These are phyloP conservation scores for Takashimella tepidaria DNA, from an alignment of 1,284 basidiomycete genomes.

Conservation along the genomic window DNA sequence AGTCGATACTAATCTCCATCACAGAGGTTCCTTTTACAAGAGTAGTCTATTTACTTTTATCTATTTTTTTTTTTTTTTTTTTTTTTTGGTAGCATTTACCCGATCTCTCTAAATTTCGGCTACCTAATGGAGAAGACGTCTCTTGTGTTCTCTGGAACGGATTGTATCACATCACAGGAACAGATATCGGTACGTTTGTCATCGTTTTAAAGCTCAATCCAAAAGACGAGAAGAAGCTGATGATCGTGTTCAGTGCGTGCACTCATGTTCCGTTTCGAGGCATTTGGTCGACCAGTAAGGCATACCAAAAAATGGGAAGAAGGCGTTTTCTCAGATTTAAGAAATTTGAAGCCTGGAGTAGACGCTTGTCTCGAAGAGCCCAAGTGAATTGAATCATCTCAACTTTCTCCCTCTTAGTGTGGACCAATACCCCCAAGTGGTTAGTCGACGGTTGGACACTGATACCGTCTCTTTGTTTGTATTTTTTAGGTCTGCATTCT, in stretches of 20 bases:
- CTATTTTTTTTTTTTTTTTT: background rate
- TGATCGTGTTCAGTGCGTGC: conserved; percentile 64
- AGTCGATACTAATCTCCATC: too few species aligned
- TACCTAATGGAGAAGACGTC: conserved; percentile 79
- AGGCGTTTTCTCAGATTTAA: conserved; percentile 82
- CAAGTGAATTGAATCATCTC: conserved; percentile 53
- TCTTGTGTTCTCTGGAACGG: conserved; percentile 85
- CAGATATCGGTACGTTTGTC: conserved; percentile 51
- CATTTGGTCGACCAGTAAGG: conserved; percentile 57
- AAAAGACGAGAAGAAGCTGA: too few species aligned
- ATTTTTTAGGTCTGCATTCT: conserved; percentile 63
- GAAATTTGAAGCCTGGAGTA: conserved; percentile 83
- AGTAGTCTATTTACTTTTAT: background rate
- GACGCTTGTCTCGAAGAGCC: conserved; percentile 88
- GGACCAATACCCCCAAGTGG: background rate
- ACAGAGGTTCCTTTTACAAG: background rate
- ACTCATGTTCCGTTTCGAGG: conserved; percentile 81
- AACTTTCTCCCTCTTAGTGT: too few species aligned
- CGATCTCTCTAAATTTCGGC: conserved; percentile 71
- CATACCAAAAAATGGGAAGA: conserved; percentile 58
- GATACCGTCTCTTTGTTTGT: conserved; percentile 23
- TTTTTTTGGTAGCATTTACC: conserved; percentile 51
- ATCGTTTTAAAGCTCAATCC: background rate
- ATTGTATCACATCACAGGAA: conserved; percentile 85
- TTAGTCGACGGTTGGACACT: background rate